These are phyloP conservation scores for Aspergillus biplanus DNA, from an alignment of 495 filamentous ascomycete genomes.

Conservation along the genomic window DNA sequence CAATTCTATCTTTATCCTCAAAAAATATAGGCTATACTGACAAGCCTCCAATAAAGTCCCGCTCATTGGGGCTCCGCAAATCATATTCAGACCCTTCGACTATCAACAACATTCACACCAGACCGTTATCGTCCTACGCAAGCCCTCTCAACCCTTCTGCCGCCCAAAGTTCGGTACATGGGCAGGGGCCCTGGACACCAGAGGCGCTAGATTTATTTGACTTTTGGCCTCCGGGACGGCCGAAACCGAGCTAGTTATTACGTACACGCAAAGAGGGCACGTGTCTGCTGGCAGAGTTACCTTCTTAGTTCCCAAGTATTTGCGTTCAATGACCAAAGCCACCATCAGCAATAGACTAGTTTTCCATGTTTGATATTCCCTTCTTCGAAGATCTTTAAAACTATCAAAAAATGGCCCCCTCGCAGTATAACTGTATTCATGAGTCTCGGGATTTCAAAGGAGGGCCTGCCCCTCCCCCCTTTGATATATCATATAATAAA, in stretches of 20 bases:
- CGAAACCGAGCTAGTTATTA: constrained; percentile 33
- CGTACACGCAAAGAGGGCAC: neutral
- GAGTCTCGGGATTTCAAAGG: too few relatives aligned
- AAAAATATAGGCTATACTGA: neutral
- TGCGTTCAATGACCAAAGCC: too few relatives aligned
- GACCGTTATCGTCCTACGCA: constrained; percentile 23
- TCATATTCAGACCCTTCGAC: constrained; percentile 41
- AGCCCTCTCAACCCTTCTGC: constrained; percentile 24
- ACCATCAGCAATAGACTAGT: too few relatives aligned
- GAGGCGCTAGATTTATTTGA: constrained; percentile 65
- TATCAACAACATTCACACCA: constrained; percentile 19
- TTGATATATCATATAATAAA: too few relatives aligned
- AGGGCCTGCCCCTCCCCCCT: too few relatives aligned
- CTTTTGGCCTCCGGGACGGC: constrained; percentile 51
- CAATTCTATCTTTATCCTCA: neutral
- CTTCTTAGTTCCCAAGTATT: neutral
- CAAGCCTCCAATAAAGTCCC: constrained; percentile 15
- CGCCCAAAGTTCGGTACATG: constrained; percentile 20
- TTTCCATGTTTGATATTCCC: too few relatives aligned
- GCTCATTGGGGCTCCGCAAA: constrained; percentile 35
- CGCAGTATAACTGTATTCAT: too few relatives aligned
- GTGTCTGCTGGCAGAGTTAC: constrained; percentile 1
- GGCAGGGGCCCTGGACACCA: constrained; percentile 57
- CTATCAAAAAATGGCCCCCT: too few relatives aligned
- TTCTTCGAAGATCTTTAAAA: too few relatives aligned